phyloP scores from a whole-genome alignment of 2,329 filamentous ascomycete species.

The Venturia asperata region DNA sequence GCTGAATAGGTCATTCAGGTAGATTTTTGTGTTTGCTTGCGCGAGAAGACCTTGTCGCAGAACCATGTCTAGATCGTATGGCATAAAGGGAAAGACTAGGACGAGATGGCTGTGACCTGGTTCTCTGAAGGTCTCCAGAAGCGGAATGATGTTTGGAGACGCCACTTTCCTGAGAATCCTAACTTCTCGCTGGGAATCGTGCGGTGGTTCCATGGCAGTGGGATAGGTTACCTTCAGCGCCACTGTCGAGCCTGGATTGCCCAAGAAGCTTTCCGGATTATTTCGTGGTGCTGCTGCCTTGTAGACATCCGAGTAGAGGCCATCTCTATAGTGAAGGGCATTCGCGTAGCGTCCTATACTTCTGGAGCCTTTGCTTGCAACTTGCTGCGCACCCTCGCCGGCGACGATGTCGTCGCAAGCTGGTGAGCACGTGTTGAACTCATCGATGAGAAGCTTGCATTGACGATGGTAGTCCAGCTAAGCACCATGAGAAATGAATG shows the following conservation, averaged over 20 bases:
- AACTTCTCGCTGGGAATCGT: conserved; percentile 73
- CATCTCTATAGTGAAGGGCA: conserved; percentile 53
- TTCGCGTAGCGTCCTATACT: conserved; percentile 50
- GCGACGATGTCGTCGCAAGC: neutral
- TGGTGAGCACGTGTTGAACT: conserved; percentile 41
- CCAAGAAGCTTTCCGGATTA: conserved; percentile 30
- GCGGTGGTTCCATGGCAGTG: conserved; percentile 65
- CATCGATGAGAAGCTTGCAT: conserved; percentile 16
- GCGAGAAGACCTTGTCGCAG: conserved; percentile 45
- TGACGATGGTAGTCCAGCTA: conserved; percentile 31
- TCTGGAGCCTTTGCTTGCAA: conserved; percentile 10
- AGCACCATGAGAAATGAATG: conserved; percentile 17
- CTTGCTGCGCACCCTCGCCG: neutral
- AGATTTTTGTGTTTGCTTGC: conserved; percentile 24
- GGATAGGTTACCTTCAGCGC: conserved; percentile 85
- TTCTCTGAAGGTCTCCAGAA: conserved; percentile 61
- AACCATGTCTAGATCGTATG: conserved; percentile 62
- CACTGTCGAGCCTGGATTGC: conserved; percentile 35
- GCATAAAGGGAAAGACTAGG: conserved; percentile 79
- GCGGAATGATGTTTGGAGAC: conserved; percentile 54
- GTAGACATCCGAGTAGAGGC: conserved; percentile 79
- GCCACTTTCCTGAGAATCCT: conserved; percentile 59
- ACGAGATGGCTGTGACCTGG: conserved; percentile 66
- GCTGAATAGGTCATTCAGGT: conserved; percentile 62
- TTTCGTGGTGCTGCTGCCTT: conserved; percentile 46